Conservation (phyloP, 352 stramenopile species). For the Globisporangium apiculatum region DNA sequence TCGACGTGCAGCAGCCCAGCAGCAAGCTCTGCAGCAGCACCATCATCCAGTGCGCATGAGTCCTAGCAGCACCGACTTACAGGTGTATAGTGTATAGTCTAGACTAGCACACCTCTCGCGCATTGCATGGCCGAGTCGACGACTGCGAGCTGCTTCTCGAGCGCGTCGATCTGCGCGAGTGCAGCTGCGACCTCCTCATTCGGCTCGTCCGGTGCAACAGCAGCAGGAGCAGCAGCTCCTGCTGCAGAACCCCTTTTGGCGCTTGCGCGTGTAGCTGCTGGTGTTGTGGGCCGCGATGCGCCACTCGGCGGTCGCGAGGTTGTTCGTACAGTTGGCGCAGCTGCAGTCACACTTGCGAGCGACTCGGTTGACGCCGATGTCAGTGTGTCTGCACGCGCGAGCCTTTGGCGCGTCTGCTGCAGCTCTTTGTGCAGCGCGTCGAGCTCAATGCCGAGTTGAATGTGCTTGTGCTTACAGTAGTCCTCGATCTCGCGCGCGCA, state of each 20-base stretch:
- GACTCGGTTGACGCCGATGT: constrained; percentile 1
- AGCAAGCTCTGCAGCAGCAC: constrained; percentile 27
- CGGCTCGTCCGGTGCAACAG: constrained; percentile 6
- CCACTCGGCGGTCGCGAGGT: constrained; percentile 13
- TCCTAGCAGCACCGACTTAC: too few relatives aligned
- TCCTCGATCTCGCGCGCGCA: constrained; percentile 66
- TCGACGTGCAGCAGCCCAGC: constrained; percentile 35
- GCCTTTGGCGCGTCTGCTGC: constrained; percentile 10
- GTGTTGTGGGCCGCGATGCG: constrained; percentile 12
- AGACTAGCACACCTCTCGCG: constrained; percentile 28
- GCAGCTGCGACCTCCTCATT: constrained; percentile 20
- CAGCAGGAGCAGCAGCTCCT: background rate
- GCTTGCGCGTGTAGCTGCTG: constrained; percentile 6
- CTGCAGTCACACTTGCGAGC: background rate
- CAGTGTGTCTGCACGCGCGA: constrained; percentile 1
- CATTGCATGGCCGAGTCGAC: constrained; percentile 34
- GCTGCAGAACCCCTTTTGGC: background rate
- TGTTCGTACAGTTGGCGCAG: constrained; percentile 1
- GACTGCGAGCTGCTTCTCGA: constrained; percentile 48
- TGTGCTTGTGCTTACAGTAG: constrained; percentile 64
- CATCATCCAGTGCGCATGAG: too few relatives aligned
- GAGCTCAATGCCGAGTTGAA: constrained; percentile 70
- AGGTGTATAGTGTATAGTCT: too few relatives aligned
- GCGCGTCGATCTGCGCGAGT: constrained; percentile 25
- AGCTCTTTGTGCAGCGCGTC: constrained; percentile 43